A percentile compares a stretch with the other conserved stretches of the same genome.
These are phyloP conservation scores for Piromyces finnis DNA, from an alignment of 192 early-diverging fungal genomes.

Conservation along the genomic window DNA sequence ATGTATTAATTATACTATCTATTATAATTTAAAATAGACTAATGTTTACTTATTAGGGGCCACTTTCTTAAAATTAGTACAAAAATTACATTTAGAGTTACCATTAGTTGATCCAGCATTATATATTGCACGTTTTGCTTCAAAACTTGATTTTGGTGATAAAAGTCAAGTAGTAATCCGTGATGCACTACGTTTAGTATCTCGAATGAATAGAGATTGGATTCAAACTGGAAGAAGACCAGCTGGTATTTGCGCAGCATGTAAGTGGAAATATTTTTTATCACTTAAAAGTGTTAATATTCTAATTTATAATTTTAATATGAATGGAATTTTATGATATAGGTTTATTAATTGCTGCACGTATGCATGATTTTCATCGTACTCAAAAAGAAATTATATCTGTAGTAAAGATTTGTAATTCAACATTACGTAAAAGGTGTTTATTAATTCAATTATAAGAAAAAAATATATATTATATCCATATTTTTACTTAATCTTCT, in stretches of 20 bases:
- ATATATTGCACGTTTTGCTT: constrained; percentile 82
- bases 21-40: too few species aligned
- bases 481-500: too few species aligned
- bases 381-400: constrained; percentile 67
- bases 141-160: constrained; percentile 77
- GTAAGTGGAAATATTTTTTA: constrained; percentile 16
- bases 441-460: neutral
- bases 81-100: constrained; percentile 31
- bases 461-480: too few species aligned
- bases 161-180: constrained; percentile 52
- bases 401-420: constrained; percentile 78
- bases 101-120: constrained; percentile 82
- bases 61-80: constrained; percentile 60
- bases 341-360: constrained; percentile 62
- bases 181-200: constrained; percentile 65
- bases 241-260: constrained; percentile 86
- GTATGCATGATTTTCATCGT: constrained; percentile 78
- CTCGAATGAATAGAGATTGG: constrained; percentile 91
- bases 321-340: too few species aligned
- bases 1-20: too few species aligned
- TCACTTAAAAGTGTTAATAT: too few species aligned
- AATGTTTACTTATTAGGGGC: constrained; percentile 80
- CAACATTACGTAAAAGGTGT: constrained; percentile 60
- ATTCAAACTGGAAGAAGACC: constrained; percentile 74
- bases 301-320: too few species aligned